These are phyloP conservation scores for Alternaria viburni DNA, from an alignment of 2,329 filamentous ascomycete species.

Conservation along the genomic window DNA sequence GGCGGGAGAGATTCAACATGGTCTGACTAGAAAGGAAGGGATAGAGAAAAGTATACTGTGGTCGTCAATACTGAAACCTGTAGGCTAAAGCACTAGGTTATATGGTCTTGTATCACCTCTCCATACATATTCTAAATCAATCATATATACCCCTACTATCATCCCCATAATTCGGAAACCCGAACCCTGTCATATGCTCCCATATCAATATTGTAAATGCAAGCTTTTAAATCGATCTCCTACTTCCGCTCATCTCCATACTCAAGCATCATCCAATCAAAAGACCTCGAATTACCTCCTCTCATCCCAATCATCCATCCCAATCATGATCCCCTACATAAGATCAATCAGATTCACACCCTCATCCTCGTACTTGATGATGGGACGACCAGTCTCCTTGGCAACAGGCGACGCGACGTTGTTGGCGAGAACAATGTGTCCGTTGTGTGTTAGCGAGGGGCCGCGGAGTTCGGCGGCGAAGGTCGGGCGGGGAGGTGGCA, in stretches of 20 bases:
- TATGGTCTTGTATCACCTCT: not conserved
- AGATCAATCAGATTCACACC: not conserved
- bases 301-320: no score
- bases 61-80: not conserved
- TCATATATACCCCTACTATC: not conserved
- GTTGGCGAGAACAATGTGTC: conserved; percentile 19
- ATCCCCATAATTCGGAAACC: not conserved
- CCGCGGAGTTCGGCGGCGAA: conserved; percentile 19
- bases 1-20: not conserved
- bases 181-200: not conserved
- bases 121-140: not conserved
- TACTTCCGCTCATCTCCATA: not conserved
- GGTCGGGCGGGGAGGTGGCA: conserved; percentile 1
- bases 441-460: conserved; percentile 4
- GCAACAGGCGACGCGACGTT: not conserved
- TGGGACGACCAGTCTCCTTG: not conserved
- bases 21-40: accelerated
- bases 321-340: not conserved
- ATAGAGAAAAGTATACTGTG: not conserved
- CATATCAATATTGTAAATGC: not conserved
- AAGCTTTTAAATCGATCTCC: not conserved
- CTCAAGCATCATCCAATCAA: no score
- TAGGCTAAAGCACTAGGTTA: no score
- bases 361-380: conserved; percentile 2
- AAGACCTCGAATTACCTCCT: no score